phyloP scores from a whole-genome alignment of 805 yeast genomes.

The Metschnikowia anglica region DNA sequence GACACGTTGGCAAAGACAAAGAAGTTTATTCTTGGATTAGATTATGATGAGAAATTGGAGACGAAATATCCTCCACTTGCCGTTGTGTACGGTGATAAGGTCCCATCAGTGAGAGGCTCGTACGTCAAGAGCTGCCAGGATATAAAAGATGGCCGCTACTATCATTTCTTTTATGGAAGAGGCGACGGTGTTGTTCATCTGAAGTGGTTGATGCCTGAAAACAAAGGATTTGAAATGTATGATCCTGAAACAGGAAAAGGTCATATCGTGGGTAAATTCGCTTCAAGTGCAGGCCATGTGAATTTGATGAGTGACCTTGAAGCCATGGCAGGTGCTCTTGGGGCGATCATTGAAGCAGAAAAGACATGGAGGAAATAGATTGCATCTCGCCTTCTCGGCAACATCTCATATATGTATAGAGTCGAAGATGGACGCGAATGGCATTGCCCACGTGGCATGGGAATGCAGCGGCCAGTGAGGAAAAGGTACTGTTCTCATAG shows the following conservation, averaged over 20 bases:
- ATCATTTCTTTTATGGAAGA: constrained; percentile 77
- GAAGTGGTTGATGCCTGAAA: constrained; percentile 77
- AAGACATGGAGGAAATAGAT: constrained; percentile 29
- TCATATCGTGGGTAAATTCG: constrained; percentile 65
- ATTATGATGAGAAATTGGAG: constrained; percentile 47
- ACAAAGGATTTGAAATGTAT: constrained; percentile 53
- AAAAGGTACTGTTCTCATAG: no score
- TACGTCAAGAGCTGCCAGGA: constrained; percentile 61
- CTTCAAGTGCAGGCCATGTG: constrained; percentile 73
- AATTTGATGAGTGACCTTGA: constrained; percentile 72
- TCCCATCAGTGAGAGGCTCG: constrained; percentile 85
- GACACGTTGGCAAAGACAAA: constrained; percentile 62
- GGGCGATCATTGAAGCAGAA: constrained; percentile 62
- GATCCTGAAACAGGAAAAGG: constrained; percentile 34
- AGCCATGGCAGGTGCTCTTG: constrained; percentile 69
- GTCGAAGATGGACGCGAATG: not conserved
- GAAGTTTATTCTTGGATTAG: constrained; percentile 54
- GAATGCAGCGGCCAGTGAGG: no score
- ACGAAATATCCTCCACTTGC: constrained; percentile 77
- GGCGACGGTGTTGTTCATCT: constrained; percentile 94
- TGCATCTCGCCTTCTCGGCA: not conserved
- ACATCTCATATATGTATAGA: not conserved
- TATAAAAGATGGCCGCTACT: constrained; percentile 68
- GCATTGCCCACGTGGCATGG: no score
- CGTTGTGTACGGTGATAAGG: constrained; percentile 72